Conservation (phyloP, 352 stramenopile genomes). For the Phytophthora idaei region DNA sequence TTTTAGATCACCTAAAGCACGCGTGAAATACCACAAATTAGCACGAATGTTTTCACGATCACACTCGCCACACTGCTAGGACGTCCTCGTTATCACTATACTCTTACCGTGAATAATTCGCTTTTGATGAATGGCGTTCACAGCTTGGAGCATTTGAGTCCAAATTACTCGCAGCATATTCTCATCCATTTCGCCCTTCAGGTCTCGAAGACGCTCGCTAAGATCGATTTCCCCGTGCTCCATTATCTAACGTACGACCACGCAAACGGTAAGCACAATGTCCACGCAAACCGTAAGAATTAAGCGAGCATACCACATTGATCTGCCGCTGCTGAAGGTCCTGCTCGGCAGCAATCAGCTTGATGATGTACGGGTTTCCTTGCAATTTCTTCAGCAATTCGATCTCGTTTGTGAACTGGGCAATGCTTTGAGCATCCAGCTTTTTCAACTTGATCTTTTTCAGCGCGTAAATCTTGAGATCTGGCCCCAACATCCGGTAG, state of each 20-base stretch:
- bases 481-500: slow-evolving; percentile 93
- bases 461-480: slow-evolving; percentile 96
- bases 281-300: neutral
- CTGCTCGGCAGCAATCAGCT: slow-evolving; percentile 94
- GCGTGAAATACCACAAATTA: slow-evolving; percentile 15
- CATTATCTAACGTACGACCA: slow-evolving; percentile 85
- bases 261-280: neutral
- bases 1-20: slow-evolving; percentile 89
- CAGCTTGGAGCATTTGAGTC: slow-evolving; percentile 98
- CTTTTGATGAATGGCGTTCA: slow-evolving; percentile 96
- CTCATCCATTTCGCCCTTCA: slow-evolving; percentile 91
- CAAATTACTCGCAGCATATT: slow-evolving; percentile 98
- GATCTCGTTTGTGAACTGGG: slow-evolving; percentile 98
- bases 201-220: slow-evolving; percentile 90
- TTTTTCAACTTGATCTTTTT: slow-evolving; percentile 98
- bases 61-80: no score
- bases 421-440: slow-evolving; percentile 90
- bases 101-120: slow-evolving; percentile 92
- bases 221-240: slow-evolving; percentile 98
- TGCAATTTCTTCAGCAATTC: slow-evolving; percentile 92
- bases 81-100: neutral
- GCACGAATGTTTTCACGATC: slow-evolving; percentile 3
- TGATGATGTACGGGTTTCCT: slow-evolving; percentile 96
- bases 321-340: slow-evolving; percentile 82
- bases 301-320: slow-evolving; percentile 53